These are phyloP conservation scores for Lachnellula suecica DNA, from an alignment of 2,329 filamentous ascomycete species.

Conservation along the genomic window DNA sequence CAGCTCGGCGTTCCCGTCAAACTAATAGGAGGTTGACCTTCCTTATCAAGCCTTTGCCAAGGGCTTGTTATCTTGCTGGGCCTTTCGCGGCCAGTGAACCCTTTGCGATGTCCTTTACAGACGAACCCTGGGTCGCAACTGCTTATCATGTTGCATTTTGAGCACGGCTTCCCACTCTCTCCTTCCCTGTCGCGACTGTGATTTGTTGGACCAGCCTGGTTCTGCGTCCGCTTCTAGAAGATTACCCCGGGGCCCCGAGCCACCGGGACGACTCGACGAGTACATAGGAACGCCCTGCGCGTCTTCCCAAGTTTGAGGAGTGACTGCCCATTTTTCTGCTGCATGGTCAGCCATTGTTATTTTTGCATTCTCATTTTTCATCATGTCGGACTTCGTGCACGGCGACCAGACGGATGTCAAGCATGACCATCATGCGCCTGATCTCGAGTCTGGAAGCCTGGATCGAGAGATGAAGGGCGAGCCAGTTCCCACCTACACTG, in stretches of 20 bases:
- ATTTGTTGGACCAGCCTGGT: background rate
- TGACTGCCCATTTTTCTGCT: no score
- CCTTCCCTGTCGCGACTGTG: background rate
- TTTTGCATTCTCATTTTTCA: no score
- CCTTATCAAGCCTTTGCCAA: slow-evolving; percentile 9
- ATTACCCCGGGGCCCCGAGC: background rate
- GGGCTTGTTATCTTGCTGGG: slow-evolving; percentile 7
- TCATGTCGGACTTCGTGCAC: slow-evolving; percentile 27
- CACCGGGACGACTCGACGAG: no score
- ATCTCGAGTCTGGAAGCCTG: slow-evolving; percentile 22
- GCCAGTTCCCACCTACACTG: background rate
- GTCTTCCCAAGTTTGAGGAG: no score
- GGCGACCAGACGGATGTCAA: slow-evolving; percentile 26
- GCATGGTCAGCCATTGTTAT: background rate
- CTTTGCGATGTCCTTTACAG: no score
- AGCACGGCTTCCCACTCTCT: background rate
- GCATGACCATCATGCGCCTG: slow-evolving; percentile 20
- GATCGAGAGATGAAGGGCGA: slow-evolving; percentile 10
- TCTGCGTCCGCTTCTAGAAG: background rate
- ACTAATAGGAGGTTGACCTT: slow-evolving; percentile 4
- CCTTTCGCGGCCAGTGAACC: no score
- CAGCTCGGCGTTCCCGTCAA: background rate
- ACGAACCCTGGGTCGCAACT: no score
- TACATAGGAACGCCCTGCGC: no score
- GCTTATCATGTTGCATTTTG: no score